Evolutionary conservation across 345 rosid genomes (phyloP).

Genomic region (Pistacia integerrima): DNA sequence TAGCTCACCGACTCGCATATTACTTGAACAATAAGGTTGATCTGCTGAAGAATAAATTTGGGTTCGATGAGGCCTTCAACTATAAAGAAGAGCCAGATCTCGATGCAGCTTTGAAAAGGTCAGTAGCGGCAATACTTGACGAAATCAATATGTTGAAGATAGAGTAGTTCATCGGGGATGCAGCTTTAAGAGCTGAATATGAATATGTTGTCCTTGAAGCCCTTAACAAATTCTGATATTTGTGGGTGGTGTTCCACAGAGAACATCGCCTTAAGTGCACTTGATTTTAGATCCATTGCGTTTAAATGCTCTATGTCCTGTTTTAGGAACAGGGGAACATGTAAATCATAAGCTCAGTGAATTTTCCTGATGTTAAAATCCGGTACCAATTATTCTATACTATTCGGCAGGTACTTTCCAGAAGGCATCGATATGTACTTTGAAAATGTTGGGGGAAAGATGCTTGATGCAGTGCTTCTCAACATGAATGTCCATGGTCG

Average conservation of each 20-base stretch:
- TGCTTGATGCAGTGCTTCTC: conserved; percentile 53
- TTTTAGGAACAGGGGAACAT: too few relatives aligned
- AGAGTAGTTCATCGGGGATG: too few relatives aligned
- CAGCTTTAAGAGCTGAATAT: too few relatives aligned
- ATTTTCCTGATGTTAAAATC: not conserved
- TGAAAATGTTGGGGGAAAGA: conserved; percentile 59
- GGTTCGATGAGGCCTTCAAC: conserved; percentile 67
- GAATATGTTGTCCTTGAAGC: too few relatives aligned
- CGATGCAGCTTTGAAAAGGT: conserved; percentile 53
- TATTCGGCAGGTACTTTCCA: conserved; percentile 19
- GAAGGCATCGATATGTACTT: conserved; percentile 62
- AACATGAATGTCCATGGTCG: conserved; percentile 50
- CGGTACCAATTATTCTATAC: not conserved
- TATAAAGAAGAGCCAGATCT: conserved; percentile 43
- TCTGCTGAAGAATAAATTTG: conserved; percentile 47
- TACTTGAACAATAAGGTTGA: conserved; percentile 34
- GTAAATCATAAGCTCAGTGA: too few relatives aligned
- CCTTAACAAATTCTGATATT: too few relatives aligned
- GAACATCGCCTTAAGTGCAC: too few relatives aligned
- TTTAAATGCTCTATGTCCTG: too few relatives aligned
- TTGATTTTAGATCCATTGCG: too few relatives aligned
- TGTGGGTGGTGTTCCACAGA: too few relatives aligned
- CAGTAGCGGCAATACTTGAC: not conserved
- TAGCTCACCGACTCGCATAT: too few relatives aligned
- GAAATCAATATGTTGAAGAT: too few relatives aligned